Conservation (phyloP, 2,329 filamentous ascomycete species). For the Dothideomycetes sp. region DNA sequence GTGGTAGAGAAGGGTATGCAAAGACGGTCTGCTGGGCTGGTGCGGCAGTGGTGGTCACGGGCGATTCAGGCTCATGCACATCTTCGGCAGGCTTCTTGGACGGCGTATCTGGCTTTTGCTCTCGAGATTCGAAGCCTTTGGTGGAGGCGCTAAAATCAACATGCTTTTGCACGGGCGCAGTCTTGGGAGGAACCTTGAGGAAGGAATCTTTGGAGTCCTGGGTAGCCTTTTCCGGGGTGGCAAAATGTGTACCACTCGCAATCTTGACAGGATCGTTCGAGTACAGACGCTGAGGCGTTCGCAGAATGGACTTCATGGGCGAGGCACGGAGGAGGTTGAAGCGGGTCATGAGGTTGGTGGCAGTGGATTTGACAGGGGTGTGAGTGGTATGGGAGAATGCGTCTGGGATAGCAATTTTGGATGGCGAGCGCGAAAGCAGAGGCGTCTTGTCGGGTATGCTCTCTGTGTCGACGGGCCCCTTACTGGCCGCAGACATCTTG, state of each 20-base stretch:
- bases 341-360: conserved; percentile 26
- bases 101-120: conserved; percentile 13
- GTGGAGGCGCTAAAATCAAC: conserved; percentile 67
- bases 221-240: conserved; percentile 26
- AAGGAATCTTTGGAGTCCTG: conserved; percentile 18
- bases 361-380: conserved; percentile 20
- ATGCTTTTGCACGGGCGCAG: conserved; percentile 64
- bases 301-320: conserved; percentile 53
- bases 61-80: neutral
- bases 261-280: conserved; percentile 48
- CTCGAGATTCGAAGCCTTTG: conserved; percentile 17
- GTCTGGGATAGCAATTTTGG: conserved; percentile 5
- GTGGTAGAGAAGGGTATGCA: conserved; percentile 14
- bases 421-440: conserved; percentile 10
- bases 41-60: conserved; percentile 9
- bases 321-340: conserved; percentile 39
- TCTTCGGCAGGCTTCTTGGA: conserved; percentile 15
- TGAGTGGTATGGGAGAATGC: conserved; percentile 12
- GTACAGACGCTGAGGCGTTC: conserved; percentile 47
- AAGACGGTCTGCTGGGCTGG: conserved; percentile 12
- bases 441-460: conserved; percentile 8
- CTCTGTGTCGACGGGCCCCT: neutral
- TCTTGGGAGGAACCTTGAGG: conserved; percentile 41
- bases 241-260: conserved; percentile 47
- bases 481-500: conserved; percentile 9